These are phyloP conservation scores for Ustilago esculenta DNA, from an alignment of 1,284 basidiomycete genomes.

Conservation along the genomic window DNA sequence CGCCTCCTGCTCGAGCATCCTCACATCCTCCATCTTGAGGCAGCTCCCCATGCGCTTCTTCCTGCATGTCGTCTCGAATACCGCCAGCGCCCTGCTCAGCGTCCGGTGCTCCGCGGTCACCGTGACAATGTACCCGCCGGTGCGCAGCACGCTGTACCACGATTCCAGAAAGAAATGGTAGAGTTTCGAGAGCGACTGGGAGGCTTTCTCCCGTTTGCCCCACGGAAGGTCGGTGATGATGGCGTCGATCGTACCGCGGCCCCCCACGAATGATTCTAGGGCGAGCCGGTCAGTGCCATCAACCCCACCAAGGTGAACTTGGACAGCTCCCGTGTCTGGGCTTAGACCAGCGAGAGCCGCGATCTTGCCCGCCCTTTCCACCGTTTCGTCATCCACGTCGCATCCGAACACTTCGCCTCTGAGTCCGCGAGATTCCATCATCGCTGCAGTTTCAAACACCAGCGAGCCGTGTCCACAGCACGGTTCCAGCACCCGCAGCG, in stretches of 20 bases:
- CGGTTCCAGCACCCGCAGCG: slow-evolving; percentile 37
- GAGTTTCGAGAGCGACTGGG: slow-evolving; percentile 34
- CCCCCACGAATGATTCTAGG: slow-evolving; percentile 37
- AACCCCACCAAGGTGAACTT: slow-evolving; percentile 12
- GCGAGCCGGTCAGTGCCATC: slow-evolving; percentile 24
- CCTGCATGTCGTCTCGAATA: slow-evolving; percentile 38
- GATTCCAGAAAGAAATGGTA: slow-evolving; percentile 38
- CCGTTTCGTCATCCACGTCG: slow-evolving; percentile 34
- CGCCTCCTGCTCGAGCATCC: slow-evolving; percentile 10
- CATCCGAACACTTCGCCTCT: slow-evolving; percentile 30
- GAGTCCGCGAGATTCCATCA: slow-evolving; percentile 39
- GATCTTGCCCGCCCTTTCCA: slow-evolving; percentile 27
- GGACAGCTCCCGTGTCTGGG: background rate
- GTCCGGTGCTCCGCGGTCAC: slow-evolving; percentile 48
- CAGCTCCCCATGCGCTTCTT: slow-evolving; percentile 26
- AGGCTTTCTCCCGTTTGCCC: slow-evolving; percentile 43
- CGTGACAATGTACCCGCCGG: slow-evolving; percentile 35
- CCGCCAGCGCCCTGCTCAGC: slow-evolving; percentile 26
- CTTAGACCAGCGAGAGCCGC: slow-evolving; percentile 22
- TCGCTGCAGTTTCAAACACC: slow-evolving; percentile 40
- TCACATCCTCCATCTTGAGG: slow-evolving; percentile 27
- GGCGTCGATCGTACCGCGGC: slow-evolving; percentile 31
- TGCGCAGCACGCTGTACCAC: slow-evolving; percentile 39
- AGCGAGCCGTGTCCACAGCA: slow-evolving; percentile 49
- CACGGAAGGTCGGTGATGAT: slow-evolving; percentile 51